A percentile compares a stretch with the other conserved stretches of the same genome.
Conservation (phyloP, 129 eudicot genomes). For the Arctium minus region DNA sequence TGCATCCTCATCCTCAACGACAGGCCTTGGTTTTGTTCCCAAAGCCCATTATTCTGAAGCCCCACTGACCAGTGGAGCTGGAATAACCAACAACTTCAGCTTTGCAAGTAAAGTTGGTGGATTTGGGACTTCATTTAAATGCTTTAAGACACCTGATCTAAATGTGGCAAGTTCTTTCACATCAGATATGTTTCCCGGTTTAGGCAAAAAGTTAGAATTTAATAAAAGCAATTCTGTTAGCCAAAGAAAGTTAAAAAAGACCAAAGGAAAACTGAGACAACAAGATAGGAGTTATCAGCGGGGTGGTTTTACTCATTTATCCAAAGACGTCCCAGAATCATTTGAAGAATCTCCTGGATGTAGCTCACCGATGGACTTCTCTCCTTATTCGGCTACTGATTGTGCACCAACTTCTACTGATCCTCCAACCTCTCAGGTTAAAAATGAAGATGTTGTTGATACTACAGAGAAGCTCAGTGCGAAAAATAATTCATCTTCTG, state of each 20-base stretch:
- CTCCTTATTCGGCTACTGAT: conserved; percentile 58
- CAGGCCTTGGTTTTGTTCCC: conserved; percentile 24
- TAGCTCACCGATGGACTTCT: conserved; percentile 95
- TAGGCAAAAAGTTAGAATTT: conserved; percentile 38
- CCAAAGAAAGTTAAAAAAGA: conserved; percentile 50
- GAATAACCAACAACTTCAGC: conserved; percentile 31
- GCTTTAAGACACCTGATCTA: conserved; percentile 40
- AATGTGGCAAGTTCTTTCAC: conserved; percentile 38
- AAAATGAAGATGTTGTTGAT: conserved; percentile 19
- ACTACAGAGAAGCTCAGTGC: neutral
- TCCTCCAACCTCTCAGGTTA: conserved; percentile 33
- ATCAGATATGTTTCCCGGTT: conserved; percentile 38
- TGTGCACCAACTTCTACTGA: conserved; percentile 27
- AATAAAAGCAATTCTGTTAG: conserved; percentile 31
- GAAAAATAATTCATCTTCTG: conserved; percentile 20
- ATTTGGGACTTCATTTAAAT: conserved; percentile 28
- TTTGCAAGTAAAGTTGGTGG: conserved; percentile 28
- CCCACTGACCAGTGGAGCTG: conserved; percentile 23
- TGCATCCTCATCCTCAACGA: conserved; percentile 26
- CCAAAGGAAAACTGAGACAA: conserved; percentile 46
- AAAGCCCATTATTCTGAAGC: conserved; percentile 22
- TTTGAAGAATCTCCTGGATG: conserved; percentile 52
- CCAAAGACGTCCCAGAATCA: conserved; percentile 30
- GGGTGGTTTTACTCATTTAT: conserved; percentile 8
- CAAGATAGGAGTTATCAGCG: conserved; percentile 18